Conservation (phyloP, 257 asterid genomes). For the Cordia subcordata region DNA sequence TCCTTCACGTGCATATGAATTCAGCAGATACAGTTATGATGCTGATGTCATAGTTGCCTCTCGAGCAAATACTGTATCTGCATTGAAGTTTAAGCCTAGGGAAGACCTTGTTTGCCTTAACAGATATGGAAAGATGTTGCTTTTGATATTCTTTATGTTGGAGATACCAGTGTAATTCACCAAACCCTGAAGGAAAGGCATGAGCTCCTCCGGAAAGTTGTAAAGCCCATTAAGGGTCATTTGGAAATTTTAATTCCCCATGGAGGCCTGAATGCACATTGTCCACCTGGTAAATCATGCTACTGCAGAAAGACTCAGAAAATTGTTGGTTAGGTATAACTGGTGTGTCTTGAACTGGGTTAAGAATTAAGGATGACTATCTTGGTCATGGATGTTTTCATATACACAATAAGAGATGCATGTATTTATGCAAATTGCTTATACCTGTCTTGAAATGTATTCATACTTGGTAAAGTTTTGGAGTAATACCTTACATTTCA, state of each 20-base stretch:
- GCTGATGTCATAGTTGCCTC: neutral
- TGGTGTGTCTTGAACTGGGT: neutral
- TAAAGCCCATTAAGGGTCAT: constrained; percentile 72
- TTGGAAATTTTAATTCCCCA: constrained; percentile 94
- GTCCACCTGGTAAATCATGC: constrained; percentile 54
- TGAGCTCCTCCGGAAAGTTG: constrained; percentile 61
- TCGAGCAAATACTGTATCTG: too few species aligned
- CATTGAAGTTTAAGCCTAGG: neutral
- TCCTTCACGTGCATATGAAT: constrained; percentile 40
- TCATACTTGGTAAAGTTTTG: too few species aligned
- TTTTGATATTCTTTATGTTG: constrained; percentile 86
- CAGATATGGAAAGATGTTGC: constrained; percentile 69
- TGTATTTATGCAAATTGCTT: too few species aligned
- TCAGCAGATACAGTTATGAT: constrained; percentile 6
- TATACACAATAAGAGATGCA: too few species aligned
- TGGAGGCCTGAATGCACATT: constrained; percentile 63
- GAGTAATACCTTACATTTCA: too few species aligned
- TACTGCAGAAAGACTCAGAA: neutral
- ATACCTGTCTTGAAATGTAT: too few species aligned
- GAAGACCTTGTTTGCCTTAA: constrained; percentile 35
- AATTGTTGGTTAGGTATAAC: neutral
- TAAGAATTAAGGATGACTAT: neutral
- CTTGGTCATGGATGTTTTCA: too few species aligned
- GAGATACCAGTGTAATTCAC: constrained; percentile 96
- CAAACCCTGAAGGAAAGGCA: constrained; percentile 89